phyloP scores from a whole-genome alignment of 495 filamentous ascomycete species.

The Parathielavia appendiculata region DNA sequence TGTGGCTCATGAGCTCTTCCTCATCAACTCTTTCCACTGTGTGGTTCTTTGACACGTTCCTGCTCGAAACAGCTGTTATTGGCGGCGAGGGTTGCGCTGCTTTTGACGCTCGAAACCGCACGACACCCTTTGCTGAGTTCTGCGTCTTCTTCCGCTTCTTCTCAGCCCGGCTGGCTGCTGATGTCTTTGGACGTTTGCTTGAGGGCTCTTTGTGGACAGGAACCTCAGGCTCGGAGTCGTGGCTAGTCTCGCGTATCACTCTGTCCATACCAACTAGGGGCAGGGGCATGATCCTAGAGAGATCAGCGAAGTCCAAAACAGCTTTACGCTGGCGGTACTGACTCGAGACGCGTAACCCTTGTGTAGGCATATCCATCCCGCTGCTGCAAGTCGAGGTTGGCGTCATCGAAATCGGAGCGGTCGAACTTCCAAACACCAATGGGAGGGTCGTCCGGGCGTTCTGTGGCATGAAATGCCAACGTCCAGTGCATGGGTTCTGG shows the following conservation, averaged over 20 bases:
- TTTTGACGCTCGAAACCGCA: neutral
- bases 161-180: neutral
- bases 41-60: neutral
- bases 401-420: conserved; percentile 19
- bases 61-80: neutral
- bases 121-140: too few relatives aligned
- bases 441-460: conserved; percentile 12
- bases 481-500: conserved; percentile 18
- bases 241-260: neutral
- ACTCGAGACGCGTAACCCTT: conserved; percentile 14
- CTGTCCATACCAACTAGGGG: neutral
- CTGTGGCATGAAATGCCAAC: conserved; percentile 20
- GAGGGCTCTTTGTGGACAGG: neutral
- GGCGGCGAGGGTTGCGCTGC: neutral
- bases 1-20: neutral
- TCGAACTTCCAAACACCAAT: conserved; percentile 23
- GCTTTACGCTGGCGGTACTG: neutral
- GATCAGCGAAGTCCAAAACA: neutral
- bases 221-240: neutral
- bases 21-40: neutral
- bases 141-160: neutral
- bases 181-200: neutral
- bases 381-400: conserved; percentile 20
- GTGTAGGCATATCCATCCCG: conserved; percentile 9
- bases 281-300: conserved; percentile 3